phyloP scores from a whole-genome alignment of 148 eudicot species.

The Nepenthes gracilis region DNA sequence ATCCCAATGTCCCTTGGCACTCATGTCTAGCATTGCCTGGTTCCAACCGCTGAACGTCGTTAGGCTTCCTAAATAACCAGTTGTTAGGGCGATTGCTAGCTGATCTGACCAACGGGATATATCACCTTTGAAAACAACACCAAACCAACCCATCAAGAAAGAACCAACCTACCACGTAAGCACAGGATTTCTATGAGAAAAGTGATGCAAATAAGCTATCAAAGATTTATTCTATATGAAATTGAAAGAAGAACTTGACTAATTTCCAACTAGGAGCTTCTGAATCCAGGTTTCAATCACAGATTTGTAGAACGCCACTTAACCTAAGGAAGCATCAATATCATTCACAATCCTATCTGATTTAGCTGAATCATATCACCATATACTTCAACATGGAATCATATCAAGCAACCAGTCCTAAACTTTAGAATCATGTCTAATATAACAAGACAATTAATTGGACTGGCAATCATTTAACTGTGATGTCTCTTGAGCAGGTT shows the following conservation, averaged over 20 bases:
- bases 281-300: too few species aligned
- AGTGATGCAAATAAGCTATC: background rate
- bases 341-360: too few species aligned
- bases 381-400: too few species aligned
- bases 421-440: too few species aligned
- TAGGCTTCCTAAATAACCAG: constrained; percentile 93
- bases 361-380: too few species aligned
- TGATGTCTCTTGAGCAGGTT: too few species aligned
- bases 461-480: too few species aligned
- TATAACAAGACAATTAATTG: too few species aligned
- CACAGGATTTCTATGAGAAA: background rate
- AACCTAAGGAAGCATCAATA: too few species aligned
- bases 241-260: background rate
- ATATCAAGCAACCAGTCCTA: too few species aligned
- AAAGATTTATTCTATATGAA: background rate
- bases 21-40: constrained; percentile 86
- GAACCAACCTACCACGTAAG: constrained; percentile 55
- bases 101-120: constrained; percentile 45
- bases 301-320: too few species aligned
- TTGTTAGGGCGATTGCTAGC: constrained; percentile 66
- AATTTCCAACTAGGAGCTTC: too few species aligned
- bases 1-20: constrained; percentile 67
- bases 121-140: constrained; percentile 69
- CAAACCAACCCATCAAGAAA: constrained; percentile 99
- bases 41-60: constrained; percentile 98